These are phyloP conservation scores for Rhizopus microsporus DNA, from an alignment of 371 early-diverging fungal genomes.

Conservation along the genomic window DNA sequence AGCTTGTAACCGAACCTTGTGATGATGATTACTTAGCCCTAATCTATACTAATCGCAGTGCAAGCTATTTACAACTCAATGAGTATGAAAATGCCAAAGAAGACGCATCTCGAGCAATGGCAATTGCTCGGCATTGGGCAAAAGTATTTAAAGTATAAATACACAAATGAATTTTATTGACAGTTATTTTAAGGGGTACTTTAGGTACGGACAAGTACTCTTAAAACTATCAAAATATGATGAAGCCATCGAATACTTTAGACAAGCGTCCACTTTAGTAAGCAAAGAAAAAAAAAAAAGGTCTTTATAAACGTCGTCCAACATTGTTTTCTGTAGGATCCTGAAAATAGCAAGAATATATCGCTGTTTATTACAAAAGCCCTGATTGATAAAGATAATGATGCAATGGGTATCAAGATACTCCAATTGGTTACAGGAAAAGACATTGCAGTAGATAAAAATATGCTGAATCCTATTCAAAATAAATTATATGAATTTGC, in stretches of 20 bases:
- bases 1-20: conserved; percentile 29
- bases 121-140: conserved; percentile 69
- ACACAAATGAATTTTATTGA: background rate
- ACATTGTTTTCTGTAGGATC: conserved; percentile 38
- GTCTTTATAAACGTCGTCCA: conserved; percentile 1
- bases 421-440: conserved; percentile 70
- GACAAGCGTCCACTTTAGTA: conserved; percentile 53
- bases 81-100: conserved; percentile 56
- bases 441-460: conserved; percentile 60
- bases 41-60: conserved; percentile 73
- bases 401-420: conserved; percentile 57
- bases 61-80: conserved; percentile 50
- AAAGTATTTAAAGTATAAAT: conserved; percentile 49
- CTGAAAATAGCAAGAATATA: conserved; percentile 52
- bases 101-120: conserved; percentile 66
- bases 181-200: conserved; percentile 62
- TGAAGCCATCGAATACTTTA: conserved; percentile 62
- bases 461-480: conserved; percentile 68
- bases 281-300: background rate
- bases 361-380: conserved; percentile 54
- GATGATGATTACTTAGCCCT: conserved; percentile 50
- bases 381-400: conserved; percentile 60
- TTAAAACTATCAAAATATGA: conserved; percentile 52
- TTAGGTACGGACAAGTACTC: conserved; percentile 72
- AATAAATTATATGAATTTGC: conserved; percentile 77